Conservation (phyloP, 2,329 filamentous ascomycete genomes). For the Fusarium abutilonis region DNA sequence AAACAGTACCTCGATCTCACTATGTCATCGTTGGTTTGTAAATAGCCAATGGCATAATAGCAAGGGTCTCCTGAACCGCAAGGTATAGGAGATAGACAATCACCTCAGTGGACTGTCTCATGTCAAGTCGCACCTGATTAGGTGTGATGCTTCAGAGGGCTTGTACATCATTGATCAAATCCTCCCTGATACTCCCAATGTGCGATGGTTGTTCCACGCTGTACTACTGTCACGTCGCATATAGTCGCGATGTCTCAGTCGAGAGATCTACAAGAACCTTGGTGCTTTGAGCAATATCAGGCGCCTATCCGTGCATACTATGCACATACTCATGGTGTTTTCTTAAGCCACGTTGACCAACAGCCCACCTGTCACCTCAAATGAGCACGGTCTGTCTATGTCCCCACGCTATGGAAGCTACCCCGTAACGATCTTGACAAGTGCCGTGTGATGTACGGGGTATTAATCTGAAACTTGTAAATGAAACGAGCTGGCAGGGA, state of each 20-base stretch:
- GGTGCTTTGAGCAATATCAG: not conserved
- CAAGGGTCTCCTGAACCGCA: not conserved
- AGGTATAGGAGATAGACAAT: not conserved
- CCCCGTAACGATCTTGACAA: not conserved
- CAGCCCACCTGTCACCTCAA: not conserved
- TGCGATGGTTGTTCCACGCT: not conserved
- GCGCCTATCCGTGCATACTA: too few species aligned
- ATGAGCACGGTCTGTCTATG: not conserved
- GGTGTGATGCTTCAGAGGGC: not conserved
- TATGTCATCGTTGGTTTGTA: not conserved
- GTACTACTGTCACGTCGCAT: not conserved
- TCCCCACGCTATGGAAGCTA: not conserved
- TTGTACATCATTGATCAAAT: not conserved
- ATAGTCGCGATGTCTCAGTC: constrained; percentile 5
- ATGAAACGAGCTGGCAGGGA: constrained; percentile 20
- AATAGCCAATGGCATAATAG: not conserved
- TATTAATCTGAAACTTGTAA: constrained; percentile 5
- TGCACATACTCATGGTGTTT: not conserved
- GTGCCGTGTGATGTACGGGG: not conserved
- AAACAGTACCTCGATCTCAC: not conserved
- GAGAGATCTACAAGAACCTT: not conserved
- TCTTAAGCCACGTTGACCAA: not conserved
- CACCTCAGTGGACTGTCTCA: not conserved
- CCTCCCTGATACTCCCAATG: not conserved
- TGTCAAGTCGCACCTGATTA: not conserved